Evolutionary conservation across 169 alveolate genomes (phyloP).

Genomic region (Neospora caninum): DNA sequence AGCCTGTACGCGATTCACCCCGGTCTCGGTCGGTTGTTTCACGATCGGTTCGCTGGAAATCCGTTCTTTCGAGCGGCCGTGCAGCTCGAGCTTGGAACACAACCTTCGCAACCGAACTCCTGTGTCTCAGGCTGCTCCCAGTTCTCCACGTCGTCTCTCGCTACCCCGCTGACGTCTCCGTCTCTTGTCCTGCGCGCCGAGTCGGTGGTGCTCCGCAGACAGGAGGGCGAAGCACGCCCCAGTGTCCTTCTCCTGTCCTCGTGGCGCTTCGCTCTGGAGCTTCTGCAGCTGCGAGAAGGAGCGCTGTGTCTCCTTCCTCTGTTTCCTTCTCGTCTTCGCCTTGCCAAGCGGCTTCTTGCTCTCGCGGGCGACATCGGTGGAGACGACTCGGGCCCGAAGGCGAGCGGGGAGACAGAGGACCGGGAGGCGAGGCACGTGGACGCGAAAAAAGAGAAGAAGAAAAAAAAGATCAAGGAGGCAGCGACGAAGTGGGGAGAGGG

Average conservation of each 20-base stretch:
- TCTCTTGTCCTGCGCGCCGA: too few relatives aligned
- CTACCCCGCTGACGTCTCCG: too few relatives aligned
- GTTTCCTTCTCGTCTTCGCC: background rate
- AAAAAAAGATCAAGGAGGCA: background rate
- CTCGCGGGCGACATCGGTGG: background rate
- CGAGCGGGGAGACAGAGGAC: background rate
- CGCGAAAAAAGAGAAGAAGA: background rate
- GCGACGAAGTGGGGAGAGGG: background rate
- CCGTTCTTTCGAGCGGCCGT: too few relatives aligned
- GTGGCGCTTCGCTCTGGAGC: constrained; percentile 4
- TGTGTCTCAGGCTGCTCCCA: too few relatives aligned
- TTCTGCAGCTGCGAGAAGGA: background rate
- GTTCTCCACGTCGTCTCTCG: too few relatives aligned
- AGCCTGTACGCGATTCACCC: too few relatives aligned
- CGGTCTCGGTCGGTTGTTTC: too few relatives aligned
- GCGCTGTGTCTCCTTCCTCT: background rate
- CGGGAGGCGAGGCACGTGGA: background rate
- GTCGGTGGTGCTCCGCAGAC: too few relatives aligned
- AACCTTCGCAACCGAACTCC: too few relatives aligned
- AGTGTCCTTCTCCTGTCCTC: background rate
- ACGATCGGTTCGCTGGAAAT: too few relatives aligned
- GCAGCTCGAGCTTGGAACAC: too few relatives aligned
- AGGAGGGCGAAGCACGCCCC: too few relatives aligned
- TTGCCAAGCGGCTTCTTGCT: background rate
- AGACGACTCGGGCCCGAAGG: background rate